A percentile compares a stretch with the other conserved stretches of the same genome.
Evolutionary conservation across 208 protist genomes (phyloP).

Genomic region (Trypanosoma grayi): DNA sequence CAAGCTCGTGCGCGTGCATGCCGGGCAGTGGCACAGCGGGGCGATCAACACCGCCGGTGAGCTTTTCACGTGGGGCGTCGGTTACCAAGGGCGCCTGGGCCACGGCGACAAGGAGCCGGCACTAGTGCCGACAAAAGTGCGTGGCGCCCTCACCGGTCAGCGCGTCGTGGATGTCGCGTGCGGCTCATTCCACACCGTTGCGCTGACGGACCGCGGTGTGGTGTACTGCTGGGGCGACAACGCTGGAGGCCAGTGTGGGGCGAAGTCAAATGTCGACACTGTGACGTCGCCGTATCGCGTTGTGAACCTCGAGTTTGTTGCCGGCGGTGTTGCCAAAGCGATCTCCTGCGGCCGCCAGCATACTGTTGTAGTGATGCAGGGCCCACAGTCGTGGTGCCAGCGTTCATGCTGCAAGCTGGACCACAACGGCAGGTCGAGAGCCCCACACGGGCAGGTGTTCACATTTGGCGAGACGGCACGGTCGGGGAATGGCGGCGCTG

Average conservation of each 20-base stretch:
- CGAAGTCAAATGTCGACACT: conserved; percentile 36
- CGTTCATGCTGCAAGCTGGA: conserved; percentile 55
- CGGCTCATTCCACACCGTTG: conserved; percentile 85
- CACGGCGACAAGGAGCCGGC: conserved; percentile 65
- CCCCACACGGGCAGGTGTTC: conserved; percentile 67
- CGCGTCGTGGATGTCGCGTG: conserved; percentile 72
- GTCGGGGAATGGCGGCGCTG: background rate
- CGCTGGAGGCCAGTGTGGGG: conserved; percentile 69
- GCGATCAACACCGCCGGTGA: conserved; percentile 74
- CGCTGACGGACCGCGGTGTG: conserved; percentile 51
- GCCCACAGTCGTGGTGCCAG: conserved; percentile 67
- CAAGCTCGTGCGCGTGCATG: conserved; percentile 64
- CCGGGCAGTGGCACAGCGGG: conserved; percentile 86
- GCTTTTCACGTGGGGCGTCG: conserved; percentile 89
- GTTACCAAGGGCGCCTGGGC: conserved; percentile 80
- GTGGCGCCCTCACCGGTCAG: conserved; percentile 54
- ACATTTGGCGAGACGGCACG: conserved; percentile 60
- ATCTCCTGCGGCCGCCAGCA: conserved; percentile 87
- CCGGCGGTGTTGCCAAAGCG: conserved; percentile 53
- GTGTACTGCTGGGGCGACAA: conserved; percentile 92
- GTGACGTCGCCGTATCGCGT: conserved; percentile 74
- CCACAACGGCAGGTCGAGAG: conserved; percentile 27
- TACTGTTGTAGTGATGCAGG: conserved; percentile 80
- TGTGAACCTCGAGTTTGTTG: conserved; percentile 76
- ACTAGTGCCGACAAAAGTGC: conserved; percentile 63